Evolutionary conservation across 495 filamentous ascomycete species (phyloP).

Genomic region (Aspergillus olivimuriae): DNA sequence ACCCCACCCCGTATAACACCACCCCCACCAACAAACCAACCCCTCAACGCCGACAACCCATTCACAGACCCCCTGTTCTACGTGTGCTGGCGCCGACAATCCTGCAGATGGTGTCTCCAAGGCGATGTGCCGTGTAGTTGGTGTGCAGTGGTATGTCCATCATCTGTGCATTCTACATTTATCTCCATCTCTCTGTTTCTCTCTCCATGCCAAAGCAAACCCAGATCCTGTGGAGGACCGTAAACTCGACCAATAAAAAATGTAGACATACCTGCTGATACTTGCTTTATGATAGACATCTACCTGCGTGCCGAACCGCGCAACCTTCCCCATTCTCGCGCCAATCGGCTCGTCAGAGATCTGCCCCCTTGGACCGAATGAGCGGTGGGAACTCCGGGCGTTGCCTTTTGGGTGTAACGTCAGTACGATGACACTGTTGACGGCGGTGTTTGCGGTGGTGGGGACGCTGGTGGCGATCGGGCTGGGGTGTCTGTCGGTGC

Average conservation of each 20-base stretch:
- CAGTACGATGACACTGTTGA: conserved; percentile 43
- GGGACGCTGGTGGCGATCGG: conserved; percentile 27
- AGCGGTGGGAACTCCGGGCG: conserved; percentile 49
- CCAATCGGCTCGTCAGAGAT: conserved; percentile 37
- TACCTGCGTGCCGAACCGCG: conserved; percentile 43
- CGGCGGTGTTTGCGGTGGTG: conserved; percentile 30
- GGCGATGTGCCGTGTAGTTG: conserved; percentile 42
- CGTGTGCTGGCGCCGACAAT: conserved; percentile 41
- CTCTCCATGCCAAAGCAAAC: background rate
- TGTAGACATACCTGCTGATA: background rate
- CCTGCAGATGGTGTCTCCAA: conserved; percentile 35
- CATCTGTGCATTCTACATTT: background rate
- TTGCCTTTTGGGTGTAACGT: conserved; percentile 44
- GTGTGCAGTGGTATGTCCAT: conserved; percentile 45
- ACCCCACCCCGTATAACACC: too few species aligned
- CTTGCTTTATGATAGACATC: conserved; percentile 9
- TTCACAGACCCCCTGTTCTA: conserved; percentile 28
- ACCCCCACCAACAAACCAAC: background rate
- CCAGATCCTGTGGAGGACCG: too few species aligned
- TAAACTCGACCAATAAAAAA: background rate
- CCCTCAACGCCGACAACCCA: conserved; percentile 5
- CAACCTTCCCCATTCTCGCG: conserved; percentile 36
- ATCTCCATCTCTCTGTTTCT: background rate
- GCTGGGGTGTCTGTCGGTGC: conserved; percentile 20
- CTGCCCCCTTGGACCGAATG: conserved; percentile 41